phyloP scores from a whole-genome alignment of 2,329 filamentous ascomycete species.

The Leptographium wingfieldii region DNA sequence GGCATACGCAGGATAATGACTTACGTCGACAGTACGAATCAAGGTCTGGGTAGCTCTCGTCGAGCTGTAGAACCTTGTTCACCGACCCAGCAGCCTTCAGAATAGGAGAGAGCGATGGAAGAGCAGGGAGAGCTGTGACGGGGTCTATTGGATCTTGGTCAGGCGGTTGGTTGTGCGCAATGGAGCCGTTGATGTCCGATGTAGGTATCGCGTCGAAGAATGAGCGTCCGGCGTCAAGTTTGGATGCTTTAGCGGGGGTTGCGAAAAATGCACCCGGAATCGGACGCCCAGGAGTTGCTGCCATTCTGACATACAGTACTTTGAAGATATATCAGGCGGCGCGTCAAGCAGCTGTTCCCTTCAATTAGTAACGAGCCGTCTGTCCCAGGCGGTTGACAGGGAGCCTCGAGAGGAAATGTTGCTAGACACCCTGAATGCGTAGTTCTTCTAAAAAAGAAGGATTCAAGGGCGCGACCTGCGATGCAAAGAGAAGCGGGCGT shows the following conservation, averaged over 20 bases:
- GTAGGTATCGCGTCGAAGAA: constrained; percentile 28
- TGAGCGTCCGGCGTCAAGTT: constrained; percentile 34
- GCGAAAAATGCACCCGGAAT: constrained; percentile 65
- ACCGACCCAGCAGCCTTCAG: constrained; percentile 73
- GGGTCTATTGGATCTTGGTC: constrained; percentile 17
- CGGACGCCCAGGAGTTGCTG: constrained; percentile 57
- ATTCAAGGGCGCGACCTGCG: background rate
- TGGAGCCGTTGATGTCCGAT: constrained; percentile 14
- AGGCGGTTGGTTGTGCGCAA: background rate
- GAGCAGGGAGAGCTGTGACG: constrained; percentile 29
- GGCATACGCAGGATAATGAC: constrained; percentile 22
- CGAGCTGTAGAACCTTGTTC: constrained; percentile 62
- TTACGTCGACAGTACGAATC: constrained; percentile 81
- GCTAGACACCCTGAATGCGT: background rate
- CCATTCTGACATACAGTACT: constrained; percentile 26
- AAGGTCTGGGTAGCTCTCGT: constrained; percentile 75
- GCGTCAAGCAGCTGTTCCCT: background rate
- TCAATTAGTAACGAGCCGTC: background rate
- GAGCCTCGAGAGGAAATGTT: background rate
- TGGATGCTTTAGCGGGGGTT: constrained; percentile 52
- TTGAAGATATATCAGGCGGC: background rate
- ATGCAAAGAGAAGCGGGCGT: background rate
- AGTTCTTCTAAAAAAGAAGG: background rate
- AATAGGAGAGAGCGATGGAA: constrained; percentile 34
- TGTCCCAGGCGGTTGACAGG: background rate